These are phyloP conservation scores for Berberis vulgaris DNA, from an alignment of 164 flowering plant genomes.

Conservation along the genomic window DNA sequence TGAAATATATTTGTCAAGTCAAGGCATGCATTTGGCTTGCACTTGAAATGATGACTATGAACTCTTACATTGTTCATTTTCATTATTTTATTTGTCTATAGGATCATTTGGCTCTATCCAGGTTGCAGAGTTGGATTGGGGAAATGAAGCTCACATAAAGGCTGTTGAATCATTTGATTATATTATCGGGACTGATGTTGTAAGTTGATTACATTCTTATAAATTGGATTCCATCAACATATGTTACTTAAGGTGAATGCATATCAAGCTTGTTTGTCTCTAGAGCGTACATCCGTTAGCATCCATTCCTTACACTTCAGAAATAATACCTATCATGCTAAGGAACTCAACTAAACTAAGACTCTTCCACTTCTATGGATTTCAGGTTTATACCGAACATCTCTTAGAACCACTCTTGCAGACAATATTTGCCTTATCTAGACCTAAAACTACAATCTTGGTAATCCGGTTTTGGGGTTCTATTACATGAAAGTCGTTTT, in stretches of 20 bases:
- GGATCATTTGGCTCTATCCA: constrained; percentile 76
- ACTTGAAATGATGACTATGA: too few species aligned
- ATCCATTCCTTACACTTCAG: not conserved
- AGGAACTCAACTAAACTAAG: not conserved
- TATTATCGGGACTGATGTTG: constrained; percentile 94
- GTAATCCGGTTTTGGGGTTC: constrained; percentile 21
- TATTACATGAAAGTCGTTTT: not conserved
- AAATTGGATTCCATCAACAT: too few species aligned
- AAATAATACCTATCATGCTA: not conserved
- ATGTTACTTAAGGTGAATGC: too few species aligned
- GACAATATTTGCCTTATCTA: constrained; percentile 73
- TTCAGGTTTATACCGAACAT: constrained; percentile 87
- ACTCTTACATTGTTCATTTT: not conserved
- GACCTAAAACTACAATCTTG: constrained; percentile 80
- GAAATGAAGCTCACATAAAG: constrained; percentile 64
- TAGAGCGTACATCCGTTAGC: not conserved
- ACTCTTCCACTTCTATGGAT: not conserved
- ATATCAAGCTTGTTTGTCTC: not conserved
- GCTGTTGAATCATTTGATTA: constrained; percentile 85
- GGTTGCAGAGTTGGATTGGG: constrained; percentile 85
- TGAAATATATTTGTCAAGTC: not conserved
- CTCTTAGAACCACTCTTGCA: constrained; percentile 79
- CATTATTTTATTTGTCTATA: constrained; percentile 17
- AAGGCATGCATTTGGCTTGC: not conserved
- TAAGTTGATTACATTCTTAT: constrained; percentile 30